Base-by-base conservation (phyloP, 2,329 filamentous ascomycete genomes). In the Colletotrichum orchidophilum region DNA sequence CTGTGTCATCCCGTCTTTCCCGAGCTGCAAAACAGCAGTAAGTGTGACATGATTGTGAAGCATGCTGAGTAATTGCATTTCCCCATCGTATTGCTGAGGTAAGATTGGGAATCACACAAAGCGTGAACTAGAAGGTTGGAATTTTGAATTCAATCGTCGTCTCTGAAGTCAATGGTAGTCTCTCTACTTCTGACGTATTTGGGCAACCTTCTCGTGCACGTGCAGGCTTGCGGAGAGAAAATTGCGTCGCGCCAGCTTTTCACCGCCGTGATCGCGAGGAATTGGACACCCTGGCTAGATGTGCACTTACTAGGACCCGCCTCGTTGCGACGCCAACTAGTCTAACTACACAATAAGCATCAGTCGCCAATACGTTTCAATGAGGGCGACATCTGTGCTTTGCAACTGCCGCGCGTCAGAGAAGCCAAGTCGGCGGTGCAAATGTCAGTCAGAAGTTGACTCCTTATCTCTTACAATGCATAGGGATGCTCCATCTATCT, bases 1-100 rank as follows among this genome's bases (percentile, higher is more conserved):
- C 39, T 24, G 33, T 21, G 63, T 39, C 63, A 67, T 50, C 55
- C 49, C n/a, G 63, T 42, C 13, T 49, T 24, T 55, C 21, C 50
- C 24, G 26, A 50, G 50, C 18, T 49, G 42, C 35, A 15, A n/a
- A n/a, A n/a, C n/a, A n/a, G n/a, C n/a, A n/a, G n/a, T n/a, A n/a
- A n/a, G n/a, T n/a, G n/a, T n/a, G n/a, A n/a, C n/a, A n/a, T n/a
- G 39, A 21, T 46, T 46, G 18, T 8, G 39, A 9, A 4, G 39
- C 18, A 15, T n/a, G 39, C 9, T 4, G 7, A 46, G 39, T 46
- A n/a, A n/a, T 46, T 0, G 7, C 39, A 18, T 18, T 46, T 21
- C 39, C 21, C 9, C 39, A 46, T 11, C 39, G 39, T 46, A 46
- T 46, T 8, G 18, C 39, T 46, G 39, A 46, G n/a, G 39, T 46